These are phyloP conservation scores for Hypoxylon sp. DNA, from an alignment of 2,329 filamentous ascomycete species.

Conservation along the genomic window DNA sequence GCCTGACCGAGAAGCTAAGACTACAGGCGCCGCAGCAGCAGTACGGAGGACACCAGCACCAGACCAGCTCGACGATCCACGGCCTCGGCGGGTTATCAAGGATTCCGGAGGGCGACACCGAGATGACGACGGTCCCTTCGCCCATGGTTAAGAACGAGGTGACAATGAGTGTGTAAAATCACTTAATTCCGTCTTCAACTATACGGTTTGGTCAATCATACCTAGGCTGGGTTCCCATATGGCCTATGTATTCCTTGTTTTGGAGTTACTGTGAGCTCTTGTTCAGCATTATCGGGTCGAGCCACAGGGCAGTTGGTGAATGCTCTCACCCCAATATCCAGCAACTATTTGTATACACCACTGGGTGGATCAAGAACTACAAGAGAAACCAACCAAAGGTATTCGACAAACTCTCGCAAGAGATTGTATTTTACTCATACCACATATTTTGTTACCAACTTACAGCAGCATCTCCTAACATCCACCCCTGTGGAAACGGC, in stretches of 20 bases:
- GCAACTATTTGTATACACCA: constrained; percentile 2
- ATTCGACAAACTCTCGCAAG: constrained; percentile 4
- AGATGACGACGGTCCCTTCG: constrained; percentile 57
- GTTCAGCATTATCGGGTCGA: not conserved
- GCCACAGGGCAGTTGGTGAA: not conserved
- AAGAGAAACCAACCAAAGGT: not conserved
- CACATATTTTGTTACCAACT: constrained; percentile 9
- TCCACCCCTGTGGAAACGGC: constrained; percentile 7
- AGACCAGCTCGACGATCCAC: constrained; percentile 47
- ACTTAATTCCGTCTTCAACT: constrained; percentile 7
- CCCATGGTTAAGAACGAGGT: constrained; percentile 52
- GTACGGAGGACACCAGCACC: constrained; percentile 38
- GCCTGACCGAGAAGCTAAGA: constrained; percentile 87
- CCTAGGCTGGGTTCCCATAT: not conserved
- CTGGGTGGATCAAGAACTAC: not conserved
- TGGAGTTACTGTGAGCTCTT: constrained; percentile 1
- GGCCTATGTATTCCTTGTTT: constrained; percentile 6
- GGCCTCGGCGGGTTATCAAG: constrained; percentile 64
- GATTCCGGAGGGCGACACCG: constrained; percentile 68
- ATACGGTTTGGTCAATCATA: not conserved
- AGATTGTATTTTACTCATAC: constrained; percentile 16
- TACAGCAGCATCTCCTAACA: constrained; percentile 6
- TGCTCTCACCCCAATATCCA: constrained; percentile 1
- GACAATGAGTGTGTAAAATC: constrained; percentile 50
- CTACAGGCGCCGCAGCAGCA: constrained; percentile 65